Evolutionary conservation across 192 early-diverging fungal genomes (phyloP).

Genomic region (Entomortierella parvispora): DNA sequence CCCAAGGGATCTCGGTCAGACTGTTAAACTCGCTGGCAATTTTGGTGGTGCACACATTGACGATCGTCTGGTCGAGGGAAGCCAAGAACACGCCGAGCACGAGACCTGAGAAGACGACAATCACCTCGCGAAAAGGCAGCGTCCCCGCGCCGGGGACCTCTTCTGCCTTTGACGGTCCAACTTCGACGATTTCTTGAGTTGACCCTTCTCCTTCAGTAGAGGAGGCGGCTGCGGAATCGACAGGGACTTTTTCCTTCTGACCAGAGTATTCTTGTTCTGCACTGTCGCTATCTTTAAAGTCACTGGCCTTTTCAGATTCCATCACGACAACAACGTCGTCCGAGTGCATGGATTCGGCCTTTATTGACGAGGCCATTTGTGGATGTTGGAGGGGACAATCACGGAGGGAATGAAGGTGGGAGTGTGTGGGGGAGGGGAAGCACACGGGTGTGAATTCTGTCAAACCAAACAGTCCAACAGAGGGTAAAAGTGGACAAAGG

Average conservation of each 20-base stretch:
- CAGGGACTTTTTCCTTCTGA: too few species aligned
- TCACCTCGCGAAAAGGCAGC: constrained; percentile 39
- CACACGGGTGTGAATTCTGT: too few species aligned
- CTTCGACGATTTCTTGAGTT: too few species aligned
- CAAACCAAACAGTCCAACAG: too few species aligned
- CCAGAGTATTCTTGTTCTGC: too few species aligned
- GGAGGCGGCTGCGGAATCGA: too few species aligned
- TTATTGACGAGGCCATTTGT: not conserved
- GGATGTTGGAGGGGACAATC: too few species aligned
- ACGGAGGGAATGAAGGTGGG: not conserved
- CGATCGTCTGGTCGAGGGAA: constrained; percentile 80
- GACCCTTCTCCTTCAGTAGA: too few species aligned
- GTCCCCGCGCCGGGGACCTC: too few species aligned
- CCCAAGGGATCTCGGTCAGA: constrained; percentile 63
- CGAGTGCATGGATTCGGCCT: constrained; percentile 5
- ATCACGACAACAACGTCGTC: not conserved
- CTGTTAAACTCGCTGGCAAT: constrained; percentile 74
- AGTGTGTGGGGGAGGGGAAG: too few species aligned
- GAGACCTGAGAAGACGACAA: constrained; percentile 52
- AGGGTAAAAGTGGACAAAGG: too few species aligned
- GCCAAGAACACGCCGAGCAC: constrained; percentile 69
- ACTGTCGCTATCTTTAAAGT: not conserved
- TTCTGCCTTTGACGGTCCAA: too few species aligned
- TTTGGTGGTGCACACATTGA: constrained; percentile 71
- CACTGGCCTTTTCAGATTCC: not conserved